Evolutionary conservation across 2,329 filamentous ascomycete species (phyloP).

Genomic region (Verticillium tricorpus): DNA sequence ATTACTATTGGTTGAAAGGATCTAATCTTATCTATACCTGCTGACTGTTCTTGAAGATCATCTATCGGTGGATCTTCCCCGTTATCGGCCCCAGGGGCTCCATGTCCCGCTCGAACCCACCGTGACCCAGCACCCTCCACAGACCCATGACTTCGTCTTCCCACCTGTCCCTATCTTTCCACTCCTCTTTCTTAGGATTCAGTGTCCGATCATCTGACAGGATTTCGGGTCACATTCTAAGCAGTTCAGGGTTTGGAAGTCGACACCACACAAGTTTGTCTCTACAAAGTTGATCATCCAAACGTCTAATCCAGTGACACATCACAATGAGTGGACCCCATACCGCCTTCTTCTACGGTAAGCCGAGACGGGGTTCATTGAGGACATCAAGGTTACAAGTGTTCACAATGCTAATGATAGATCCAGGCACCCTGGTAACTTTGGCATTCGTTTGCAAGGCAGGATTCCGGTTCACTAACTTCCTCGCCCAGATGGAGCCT

Average conservation of each 20-base stretch:
- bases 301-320: no score
- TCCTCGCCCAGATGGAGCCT: slow-evolving; percentile 63
- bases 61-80: not conserved
- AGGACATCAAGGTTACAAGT: not conserved
- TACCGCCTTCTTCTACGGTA: slow-evolving; percentile 56
- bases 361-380: slow-evolving; percentile 8
- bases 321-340: slow-evolving; percentile 30
- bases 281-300: no score
- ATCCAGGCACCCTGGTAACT: slow-evolving; percentile 30
- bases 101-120: not conserved
- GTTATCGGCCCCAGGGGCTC: not conserved
- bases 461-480: not conserved
- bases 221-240: no score
- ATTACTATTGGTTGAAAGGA: not conserved
- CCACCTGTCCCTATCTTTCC: not conserved
- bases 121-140: not conserved
- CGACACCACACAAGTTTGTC: no score
- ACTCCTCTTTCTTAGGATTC: not conserved
- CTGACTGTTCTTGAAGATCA: not conserved
- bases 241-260: no score
- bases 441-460: not conserved
- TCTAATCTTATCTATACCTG: not conserved
- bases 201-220: not conserved
- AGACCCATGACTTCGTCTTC: not conserved
- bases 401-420: not conserved